Percentiles rank a stretch among this genome's conserved stretches.
phyloP scores from a whole-genome alignment of 1,284 basidiomycete genomes.

The Ceratorhiza oryzae-sativae region DNA sequence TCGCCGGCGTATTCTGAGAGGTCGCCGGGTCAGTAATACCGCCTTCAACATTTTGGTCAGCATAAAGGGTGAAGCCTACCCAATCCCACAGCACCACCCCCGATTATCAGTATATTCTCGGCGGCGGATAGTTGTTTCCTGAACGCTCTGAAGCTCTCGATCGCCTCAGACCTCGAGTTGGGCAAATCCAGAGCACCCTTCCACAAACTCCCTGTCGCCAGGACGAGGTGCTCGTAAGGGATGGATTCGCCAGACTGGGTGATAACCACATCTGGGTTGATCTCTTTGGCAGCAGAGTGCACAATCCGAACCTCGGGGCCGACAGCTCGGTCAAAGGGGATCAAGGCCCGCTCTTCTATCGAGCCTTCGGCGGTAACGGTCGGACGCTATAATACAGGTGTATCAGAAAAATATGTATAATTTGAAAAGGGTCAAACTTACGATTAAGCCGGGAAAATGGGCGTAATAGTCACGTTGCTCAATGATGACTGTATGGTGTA shows the following conservation, averaged over 20 bases:
- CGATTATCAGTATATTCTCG: conserved; percentile 62
- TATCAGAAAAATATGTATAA: neutral
- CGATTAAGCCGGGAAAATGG: conserved; percentile 24
- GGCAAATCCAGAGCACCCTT: conserved; percentile 60
- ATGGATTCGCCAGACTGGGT: conserved; percentile 57
- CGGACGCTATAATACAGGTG: conserved; percentile 49
- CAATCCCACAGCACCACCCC: conserved; percentile 68
- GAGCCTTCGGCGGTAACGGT: conserved; percentile 53
- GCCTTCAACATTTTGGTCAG: neutral
- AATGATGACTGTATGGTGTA: conserved; percentile 40
- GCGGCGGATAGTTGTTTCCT: conserved; percentile 58
- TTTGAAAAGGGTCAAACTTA: neutral
- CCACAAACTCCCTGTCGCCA: conserved; percentile 67
- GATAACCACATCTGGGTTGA: conserved; percentile 52
- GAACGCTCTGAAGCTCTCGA: conserved; percentile 55
- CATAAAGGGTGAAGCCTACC: conserved; percentile 53
- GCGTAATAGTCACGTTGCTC: conserved; percentile 32
- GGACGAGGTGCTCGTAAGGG: conserved; percentile 60
- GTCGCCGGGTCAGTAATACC: conserved; percentile 5
- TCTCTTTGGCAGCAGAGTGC: conserved; percentile 50
- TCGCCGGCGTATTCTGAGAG: conserved; percentile 63
- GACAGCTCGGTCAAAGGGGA: conserved; percentile 53
- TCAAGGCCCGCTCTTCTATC: conserved; percentile 53
- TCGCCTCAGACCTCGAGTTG: conserved; percentile 51
- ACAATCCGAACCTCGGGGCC: conserved; percentile 8